Evolutionary conservation across 305 asterid species (phyloP), one percentile per base, ranked within the genome.

Genomic region (Fraxinus albicans): DNA sequence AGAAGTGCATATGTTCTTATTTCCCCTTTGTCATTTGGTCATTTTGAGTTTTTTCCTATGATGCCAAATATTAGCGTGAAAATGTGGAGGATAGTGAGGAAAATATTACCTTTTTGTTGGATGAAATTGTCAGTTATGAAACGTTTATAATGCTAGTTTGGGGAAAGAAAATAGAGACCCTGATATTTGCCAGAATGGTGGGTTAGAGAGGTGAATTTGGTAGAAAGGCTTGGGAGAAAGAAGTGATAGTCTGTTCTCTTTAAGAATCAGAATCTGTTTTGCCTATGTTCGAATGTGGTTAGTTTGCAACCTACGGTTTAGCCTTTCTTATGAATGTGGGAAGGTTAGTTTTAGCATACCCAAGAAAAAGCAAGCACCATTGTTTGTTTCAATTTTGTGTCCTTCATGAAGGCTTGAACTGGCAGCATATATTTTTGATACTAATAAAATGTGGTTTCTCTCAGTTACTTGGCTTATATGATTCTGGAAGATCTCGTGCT

Each of bases 401-500:
- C 78, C 77, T 29, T 25, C 15, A 53, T 50, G 50, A 70, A 60
- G 50, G 53, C 34, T 79, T 77, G 77, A 72, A 80, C 74, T 53
- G 87, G 75, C 27, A 12, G 42, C 83, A 81, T 67, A 60, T 75
- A 76, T 31, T 23, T 85, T 87, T 82, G 81, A 79, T 55, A 76
- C 84, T 88, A 53, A 85, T 80, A n/a, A 36, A 29, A 50, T 58
- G 58, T 86, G 83, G 79, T 83, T 85, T 86, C 77, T 89, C 80
- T 87, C 96, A 96, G 99, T 91, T 96, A 86, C 95, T 94, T 91
- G 88, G 94, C 81, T 87, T 91, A 58, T 96, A 91, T 86, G 93
- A 91, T 78, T 89, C 92, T 80, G 90, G 91, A 89, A 92, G 89
- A 86, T 87, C 92, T 86, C 98, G 86, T 90, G 95, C 90, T 86